Evolutionary conservation across 331 rosid species (phyloP), one percentile per base, ranked within the genome.

Genomic region (Stylosanthes scabra): DNA sequence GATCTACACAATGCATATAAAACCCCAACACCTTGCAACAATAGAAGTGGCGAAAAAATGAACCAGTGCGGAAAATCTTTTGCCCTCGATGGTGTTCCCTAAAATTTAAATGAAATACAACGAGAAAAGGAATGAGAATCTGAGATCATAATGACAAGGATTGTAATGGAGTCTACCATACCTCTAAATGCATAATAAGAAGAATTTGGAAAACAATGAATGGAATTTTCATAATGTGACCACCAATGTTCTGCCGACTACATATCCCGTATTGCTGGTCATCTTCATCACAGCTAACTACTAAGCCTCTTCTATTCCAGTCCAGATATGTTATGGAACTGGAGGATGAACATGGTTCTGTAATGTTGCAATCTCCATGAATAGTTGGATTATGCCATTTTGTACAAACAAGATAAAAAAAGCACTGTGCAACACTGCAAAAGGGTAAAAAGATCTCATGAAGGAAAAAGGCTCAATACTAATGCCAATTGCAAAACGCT

Each of bases 341-440:
- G 44, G 94, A 86, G 40, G 95, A 85, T 3, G 88, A 80, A 71
- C 81, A 71, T 27, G 97, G 84, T 83, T 85, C 96, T 66, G 83
- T 77, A 50, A 87, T 61, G 57, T 79, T 83, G 78, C 86, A 75
- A 29, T 82, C 88, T 68, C 95, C 86, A 62, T 91, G 97, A 79
- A 94, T 91, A 65, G 88, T 72, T 76, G 98, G 90, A 84, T 94
- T 94, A 78, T 91, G 86, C 98, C 98, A 94, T 89, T 89, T 94
- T 11, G 97, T 91, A 88, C 95, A 94, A 60, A 91, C 95, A 80
- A 94, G 98, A 85, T 88, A 91, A 47, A 97, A 83, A 89, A 94
- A 94, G 84, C 97, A 89, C 85, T 94, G 93, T 12, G 96, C 97
- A 65, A 94, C 90, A 27, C 98, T 94, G 93, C 74, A 74, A 75